Evolutionary conservation across 2,329 filamentous ascomycete genomes (phyloP).

Genomic region (Dothideomycetidae sp.): DNA sequence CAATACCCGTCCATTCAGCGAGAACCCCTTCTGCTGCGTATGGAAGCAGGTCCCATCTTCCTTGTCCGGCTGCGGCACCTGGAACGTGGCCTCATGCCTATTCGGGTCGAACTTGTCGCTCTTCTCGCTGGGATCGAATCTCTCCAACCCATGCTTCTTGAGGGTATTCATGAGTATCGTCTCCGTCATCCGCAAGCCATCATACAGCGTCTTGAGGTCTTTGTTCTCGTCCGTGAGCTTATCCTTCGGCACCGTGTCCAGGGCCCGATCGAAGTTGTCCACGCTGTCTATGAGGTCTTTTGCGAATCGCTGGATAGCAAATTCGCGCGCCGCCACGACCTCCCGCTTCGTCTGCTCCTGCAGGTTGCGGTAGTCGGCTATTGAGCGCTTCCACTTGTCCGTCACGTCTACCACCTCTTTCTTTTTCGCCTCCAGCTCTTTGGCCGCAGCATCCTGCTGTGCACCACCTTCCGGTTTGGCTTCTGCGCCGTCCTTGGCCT

Average conservation of each 20-base stretch:
- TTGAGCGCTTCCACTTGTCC: constrained; percentile 88
- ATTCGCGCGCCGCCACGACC: constrained; percentile 73
- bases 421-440: constrained; percentile 57
- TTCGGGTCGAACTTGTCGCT: constrained; percentile 91
- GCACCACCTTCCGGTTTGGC: constrained; percentile 25
- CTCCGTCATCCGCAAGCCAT: constrained; percentile 93
- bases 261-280: constrained; percentile 92
- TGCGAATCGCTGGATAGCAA: constrained; percentile 87
- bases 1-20: constrained; percentile 76
- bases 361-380: constrained; percentile 96
- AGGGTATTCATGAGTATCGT: constrained; percentile 72
- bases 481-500: constrained; percentile 19
- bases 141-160: constrained; percentile 85
- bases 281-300: constrained; percentile 89
- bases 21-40: constrained; percentile 91
- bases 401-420: constrained; percentile 70
- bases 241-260: constrained; percentile 61
- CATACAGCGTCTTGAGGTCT: constrained; percentile 68
- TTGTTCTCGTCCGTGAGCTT: constrained; percentile 52
- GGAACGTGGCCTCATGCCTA: constrained; percentile 90
- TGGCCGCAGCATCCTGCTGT: constrained; percentile 40
- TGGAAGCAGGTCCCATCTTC: constrained; percentile 83
- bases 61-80: constrained; percentile 74
- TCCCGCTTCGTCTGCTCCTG: constrained; percentile 90
- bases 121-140: constrained; percentile 58